These are phyloP conservation scores for Botrytis porri DNA, from an alignment of 2,329 filamentous ascomycete species.

Conservation along the genomic window DNA sequence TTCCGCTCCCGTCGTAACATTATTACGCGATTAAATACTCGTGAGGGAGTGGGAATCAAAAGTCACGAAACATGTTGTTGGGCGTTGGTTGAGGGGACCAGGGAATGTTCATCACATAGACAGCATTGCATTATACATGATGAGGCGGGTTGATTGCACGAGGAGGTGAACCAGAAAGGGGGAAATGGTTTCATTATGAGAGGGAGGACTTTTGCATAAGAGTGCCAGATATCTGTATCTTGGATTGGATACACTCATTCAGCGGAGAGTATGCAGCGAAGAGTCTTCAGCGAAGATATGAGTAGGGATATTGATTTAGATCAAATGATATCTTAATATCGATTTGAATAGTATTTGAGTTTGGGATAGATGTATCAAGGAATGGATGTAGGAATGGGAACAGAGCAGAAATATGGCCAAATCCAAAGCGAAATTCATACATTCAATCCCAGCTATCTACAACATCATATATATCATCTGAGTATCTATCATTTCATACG, in stretches of 20 bases:
- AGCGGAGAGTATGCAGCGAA: not conserved
- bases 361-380: not conserved
- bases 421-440: not conserved
- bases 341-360: not conserved
- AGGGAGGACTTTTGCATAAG: not conserved
- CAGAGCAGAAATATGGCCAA: not conserved
- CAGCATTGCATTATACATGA: conserved; percentile 29
- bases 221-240: not conserved
- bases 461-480: not conserved
- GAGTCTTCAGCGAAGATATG: not conserved
- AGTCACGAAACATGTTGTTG: conserved; percentile 12
- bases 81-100: conserved; percentile 26
- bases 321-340: not conserved
- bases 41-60: conserved; percentile 14
- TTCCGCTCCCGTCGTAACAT: conserved; percentile 75
- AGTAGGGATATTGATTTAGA: not conserved
- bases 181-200: not conserved
- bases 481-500: not conserved
- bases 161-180: not conserved
- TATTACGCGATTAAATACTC: conserved; percentile 63
- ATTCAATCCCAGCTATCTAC: not conserved
- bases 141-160: not conserved
- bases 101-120: conserved; percentile 32
- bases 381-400: not conserved
- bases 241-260: not conserved